phyloP scores from a whole-genome alignment of 169 alveolate genomes.

The Neospora caninum region DNA sequence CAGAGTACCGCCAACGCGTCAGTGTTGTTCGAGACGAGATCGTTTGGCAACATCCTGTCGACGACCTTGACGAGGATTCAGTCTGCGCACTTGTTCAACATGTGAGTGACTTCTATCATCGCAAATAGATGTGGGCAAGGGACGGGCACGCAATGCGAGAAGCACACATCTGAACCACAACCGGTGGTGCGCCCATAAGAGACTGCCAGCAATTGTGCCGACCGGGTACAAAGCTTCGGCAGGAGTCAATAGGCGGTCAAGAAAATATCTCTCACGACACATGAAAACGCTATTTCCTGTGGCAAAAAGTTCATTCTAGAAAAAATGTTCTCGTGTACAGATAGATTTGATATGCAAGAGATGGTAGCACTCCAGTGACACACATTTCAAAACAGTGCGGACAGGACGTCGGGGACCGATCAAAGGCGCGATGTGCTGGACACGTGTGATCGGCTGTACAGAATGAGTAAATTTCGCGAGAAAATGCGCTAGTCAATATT shows the following conservation, averaged over 20 bases:
- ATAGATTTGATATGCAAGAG: too few species aligned
- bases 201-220: neutral
- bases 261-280: neutral
- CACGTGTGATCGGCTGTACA: too few species aligned
- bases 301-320: too few species aligned
- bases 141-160: neutral
- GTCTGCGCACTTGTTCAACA: constrained; percentile 17
- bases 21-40: neutral
- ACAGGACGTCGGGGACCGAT: too few species aligned
- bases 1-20: constrained; percentile 10
- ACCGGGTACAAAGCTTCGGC: neutral
- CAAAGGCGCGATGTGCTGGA: too few species aligned
- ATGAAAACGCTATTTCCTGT: neutral
- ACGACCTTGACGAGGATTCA: neutral
- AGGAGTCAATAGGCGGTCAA: neutral
- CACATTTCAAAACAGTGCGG: too few species aligned
- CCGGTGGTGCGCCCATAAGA: neutral
- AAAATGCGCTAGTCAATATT: too few species aligned
- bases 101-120: neutral
- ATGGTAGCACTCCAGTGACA: too few species aligned
- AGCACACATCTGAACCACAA: neutral
- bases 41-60: constrained; percentile 43
- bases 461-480: too few species aligned
- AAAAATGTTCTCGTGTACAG: too few species aligned
- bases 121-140: neutral